These are phyloP conservation scores for Suhomyces terraborum DNA, from an alignment of 1,139 yeast species.

Conservation along the genomic window DNA sequence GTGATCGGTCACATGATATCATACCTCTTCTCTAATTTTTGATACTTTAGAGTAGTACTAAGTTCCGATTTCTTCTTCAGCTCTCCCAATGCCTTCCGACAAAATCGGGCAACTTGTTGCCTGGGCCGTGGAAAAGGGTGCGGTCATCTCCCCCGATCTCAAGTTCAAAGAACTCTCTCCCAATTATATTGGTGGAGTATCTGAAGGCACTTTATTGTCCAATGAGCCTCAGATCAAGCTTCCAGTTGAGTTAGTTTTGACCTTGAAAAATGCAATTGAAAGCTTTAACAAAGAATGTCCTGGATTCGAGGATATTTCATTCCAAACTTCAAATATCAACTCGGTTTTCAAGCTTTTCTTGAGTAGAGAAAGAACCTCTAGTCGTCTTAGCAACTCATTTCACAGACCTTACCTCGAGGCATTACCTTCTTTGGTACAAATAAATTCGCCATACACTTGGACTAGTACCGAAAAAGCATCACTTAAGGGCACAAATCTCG, in stretches of 20 bases:
- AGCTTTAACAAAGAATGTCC: constrained; percentile 15
- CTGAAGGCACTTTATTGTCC: constrained; percentile 12
- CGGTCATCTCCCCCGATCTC: constrained; percentile 34
- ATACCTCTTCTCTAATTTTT: neutral
- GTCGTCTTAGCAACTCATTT: constrained; percentile 22
- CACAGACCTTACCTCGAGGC: constrained; percentile 54
- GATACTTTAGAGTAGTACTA: too few relatives aligned
- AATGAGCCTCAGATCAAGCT: constrained; percentile 26
- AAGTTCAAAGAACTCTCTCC: constrained; percentile 24
- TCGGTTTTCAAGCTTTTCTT: constrained; percentile 50
- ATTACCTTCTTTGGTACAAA: constrained; percentile 54
- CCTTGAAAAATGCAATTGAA: constrained; percentile 44
- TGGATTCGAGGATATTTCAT: constrained; percentile 23
- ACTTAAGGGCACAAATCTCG: constrained; percentile 65
- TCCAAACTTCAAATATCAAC: constrained; percentile 35
- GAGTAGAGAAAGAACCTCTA: constrained; percentile 35
- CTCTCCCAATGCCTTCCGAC: constrained; percentile 1
- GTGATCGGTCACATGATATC: too few relatives aligned
- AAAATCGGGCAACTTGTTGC: constrained; percentile 27
- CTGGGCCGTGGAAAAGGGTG: constrained; percentile 58
- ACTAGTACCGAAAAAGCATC: constrained; percentile 47
- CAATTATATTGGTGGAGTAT: constrained; percentile 45
- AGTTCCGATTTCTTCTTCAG: too few relatives aligned
- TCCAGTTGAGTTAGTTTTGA: constrained; percentile 43
- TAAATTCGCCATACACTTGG: constrained; percentile 70